Base-by-base conservation (phyloP, 2,329 filamentous ascomycete genomes). In the Aotearoamyces nothofagi region DNA sequence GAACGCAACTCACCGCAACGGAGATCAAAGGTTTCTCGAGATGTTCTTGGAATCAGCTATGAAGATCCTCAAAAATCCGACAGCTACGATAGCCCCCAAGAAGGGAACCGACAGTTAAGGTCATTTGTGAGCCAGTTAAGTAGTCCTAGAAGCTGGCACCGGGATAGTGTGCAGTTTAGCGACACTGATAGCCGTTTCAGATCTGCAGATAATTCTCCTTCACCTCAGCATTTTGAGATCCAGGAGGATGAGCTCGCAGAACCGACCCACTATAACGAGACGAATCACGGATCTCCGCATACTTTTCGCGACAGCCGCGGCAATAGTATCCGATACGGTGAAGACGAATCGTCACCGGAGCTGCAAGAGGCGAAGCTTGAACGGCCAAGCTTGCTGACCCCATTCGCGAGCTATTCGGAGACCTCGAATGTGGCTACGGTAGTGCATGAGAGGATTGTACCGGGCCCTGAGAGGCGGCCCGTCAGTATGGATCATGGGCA, bases 71-170 rank as follows among this genome's bases (percentile, higher is more conserved):
- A 34, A n/a, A n/a, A n/a, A n/a, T n/a, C n/a, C n/a, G n/a, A n/a
- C n/a, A n/a, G n/a, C n/a, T n/a, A n/a, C n/a, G n/a, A n/a, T n/a
- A n/a, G n/a, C n/a, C n/a, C n/a, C n/a, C n/a, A n/a, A 9, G 45
- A 49, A 32, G 39, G 42, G 5, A 47, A 44, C 2, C 33, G 43
- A 17, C 40, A 46, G 26, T 30, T 47, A n/a, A 32, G 36, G 17
- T 35, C 31, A 10, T 45, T 36, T 29, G 38, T 47, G 26, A 35
- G 32, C 11, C 39, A 36, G 2, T 20, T 42, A 4, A 24, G 29
- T 3, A 30, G 39, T 10, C 34, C 24, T 0, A 38, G 27, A 19
- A 39, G 38, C 6, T 29, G 30, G 14, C 30, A 27, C 4, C 15
- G 15, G 9, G 17, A 3, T 17, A 43, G 43, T 22, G 22, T 42